Evolutionary conservation across 441 rosid genomes (phyloP).

Genomic region (Gossypium lobatum): DNA sequence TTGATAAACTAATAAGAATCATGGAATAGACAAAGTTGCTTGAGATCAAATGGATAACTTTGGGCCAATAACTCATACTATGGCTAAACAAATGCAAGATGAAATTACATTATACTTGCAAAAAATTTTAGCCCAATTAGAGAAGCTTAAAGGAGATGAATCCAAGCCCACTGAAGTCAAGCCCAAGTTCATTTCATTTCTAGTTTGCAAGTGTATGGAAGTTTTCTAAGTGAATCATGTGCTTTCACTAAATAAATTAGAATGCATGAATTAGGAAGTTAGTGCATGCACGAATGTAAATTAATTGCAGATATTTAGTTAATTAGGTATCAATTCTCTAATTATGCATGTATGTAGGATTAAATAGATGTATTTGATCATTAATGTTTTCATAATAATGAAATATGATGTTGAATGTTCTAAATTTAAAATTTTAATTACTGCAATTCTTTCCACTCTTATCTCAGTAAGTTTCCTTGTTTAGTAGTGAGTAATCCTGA

Average conservation of each 20-base stretch:
- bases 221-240: neutral
- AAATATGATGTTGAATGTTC: neutral
- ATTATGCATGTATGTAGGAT: neutral
- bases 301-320: neutral
- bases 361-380: neutral
- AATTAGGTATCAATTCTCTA: neutral
- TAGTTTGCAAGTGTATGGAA: neutral
- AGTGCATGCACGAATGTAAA: neutral
- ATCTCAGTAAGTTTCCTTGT: neutral
- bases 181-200: neutral
- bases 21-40: neutral
- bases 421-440: too few species aligned
- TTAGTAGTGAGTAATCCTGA: neutral
- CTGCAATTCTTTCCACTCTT: neutral
- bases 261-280: neutral
- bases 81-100: neutral
- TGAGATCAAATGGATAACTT: neutral
- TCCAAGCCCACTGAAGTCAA: neutral
- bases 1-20: neutral
- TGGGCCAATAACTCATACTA: neutral
- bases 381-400: neutral
- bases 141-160: neutral
- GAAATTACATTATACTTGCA: neutral
- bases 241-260: neutral
- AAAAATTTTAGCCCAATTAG: neutral